Conservation (phyloP, 768 basidiomycete species). For the Calvatia gigantea region DNA sequence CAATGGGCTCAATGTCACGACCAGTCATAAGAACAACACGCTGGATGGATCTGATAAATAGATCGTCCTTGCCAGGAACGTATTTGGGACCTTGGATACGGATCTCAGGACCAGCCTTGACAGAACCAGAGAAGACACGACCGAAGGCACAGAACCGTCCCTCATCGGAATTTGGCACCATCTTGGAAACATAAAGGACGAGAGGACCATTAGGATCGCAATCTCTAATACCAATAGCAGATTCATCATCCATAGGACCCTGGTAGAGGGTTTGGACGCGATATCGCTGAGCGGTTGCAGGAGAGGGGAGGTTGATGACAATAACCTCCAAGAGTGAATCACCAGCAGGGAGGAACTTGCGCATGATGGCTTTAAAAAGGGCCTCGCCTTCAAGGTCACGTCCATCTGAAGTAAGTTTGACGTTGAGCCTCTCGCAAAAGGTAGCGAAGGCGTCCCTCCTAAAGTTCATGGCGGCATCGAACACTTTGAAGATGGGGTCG, state of each 20-base stretch:
- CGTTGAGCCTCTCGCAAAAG: conserved; percentile 95
- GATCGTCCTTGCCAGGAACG: conserved; percentile 93
- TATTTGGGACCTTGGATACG: conserved; percentile 99
- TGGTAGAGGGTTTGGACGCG: conserved; percentile 99
- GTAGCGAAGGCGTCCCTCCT: conserved; percentile 83
- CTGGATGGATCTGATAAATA: conserved; percentile 97
- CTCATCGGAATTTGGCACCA: conserved; percentile 99
- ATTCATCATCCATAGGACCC: conserved; percentile 99
- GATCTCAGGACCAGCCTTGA: conserved; percentile 95
- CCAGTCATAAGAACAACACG: conserved; percentile 99
- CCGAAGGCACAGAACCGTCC: conserved; percentile 99
- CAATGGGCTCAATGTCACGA: conserved; percentile 96
- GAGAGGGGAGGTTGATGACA: conserved; percentile 98
- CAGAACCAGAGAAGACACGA: conserved; percentile 99
- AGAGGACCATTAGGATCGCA: conserved; percentile 96
- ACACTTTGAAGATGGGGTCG: conserved; percentile 98
- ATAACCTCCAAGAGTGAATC: conserved; percentile 99
- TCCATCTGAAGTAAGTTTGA: conserved; percentile 86
- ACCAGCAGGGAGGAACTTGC: conserved; percentile 99
- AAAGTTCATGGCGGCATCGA: conserved; percentile 99
- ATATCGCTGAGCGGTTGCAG: conserved; percentile 94
- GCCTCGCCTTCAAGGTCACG: conserved; percentile 93
- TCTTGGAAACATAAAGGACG: conserved; percentile 98
- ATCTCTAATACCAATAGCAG: conserved; percentile 96
- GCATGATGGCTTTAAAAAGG: conserved; percentile 97